Evolutionary conservation across 2,329 filamentous ascomycete genomes (phyloP), one percentile per base, ranked within the genome.

Genomic region (Paecilomyces dactylethromorphus): DNA sequence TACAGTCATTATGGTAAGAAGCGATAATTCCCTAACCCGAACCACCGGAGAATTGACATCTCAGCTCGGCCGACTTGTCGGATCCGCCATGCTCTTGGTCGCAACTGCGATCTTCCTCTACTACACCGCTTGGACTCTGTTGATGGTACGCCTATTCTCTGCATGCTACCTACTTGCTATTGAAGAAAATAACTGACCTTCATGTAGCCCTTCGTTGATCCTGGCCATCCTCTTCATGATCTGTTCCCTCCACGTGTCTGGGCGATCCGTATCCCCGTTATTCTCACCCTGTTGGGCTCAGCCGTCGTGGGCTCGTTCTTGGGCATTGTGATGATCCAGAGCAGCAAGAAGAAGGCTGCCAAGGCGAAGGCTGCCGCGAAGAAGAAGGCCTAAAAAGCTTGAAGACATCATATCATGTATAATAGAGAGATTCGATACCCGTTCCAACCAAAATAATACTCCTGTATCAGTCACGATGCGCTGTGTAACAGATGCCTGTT

Each of bases 201-300:
- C 15, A 1, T 18, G 33, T 67, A 99, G 94, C 94, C 94, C 74
- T 99, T 99, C 76, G 94, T 99, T 77, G 94, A 99, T 77, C 85
- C 89, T 59, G 91, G 91, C 74, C 94, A 99, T 77, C 88, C 91
- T 59, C 88, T 97, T 60, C 94, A 99, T 74, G 89, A 89, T 74
- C 84, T 97, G 80, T 99, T 99, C 81, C 94, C 91, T 62, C 93
- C 93, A 53, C 92, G 94, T 75, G 92, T 96, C 74, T 99, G 94
- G 94, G 94, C 94, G 61, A 96, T 99, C 74, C 92, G 94, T 75
- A 94, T 99, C 71, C 94, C 94, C 67, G 93, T 99, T 69, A 96
- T 99, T 74, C 87, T 99, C 66, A 88, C 97, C 63, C 87, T 99
- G 53, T 83, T 99, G 65, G 92, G 89, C 64, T 92, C 88, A 61